Evolutionary conservation across 305 asterid genomes (phyloP), one percentile per base, ranked within the genome.

Genomic region (Plantago coronopus): DNA sequence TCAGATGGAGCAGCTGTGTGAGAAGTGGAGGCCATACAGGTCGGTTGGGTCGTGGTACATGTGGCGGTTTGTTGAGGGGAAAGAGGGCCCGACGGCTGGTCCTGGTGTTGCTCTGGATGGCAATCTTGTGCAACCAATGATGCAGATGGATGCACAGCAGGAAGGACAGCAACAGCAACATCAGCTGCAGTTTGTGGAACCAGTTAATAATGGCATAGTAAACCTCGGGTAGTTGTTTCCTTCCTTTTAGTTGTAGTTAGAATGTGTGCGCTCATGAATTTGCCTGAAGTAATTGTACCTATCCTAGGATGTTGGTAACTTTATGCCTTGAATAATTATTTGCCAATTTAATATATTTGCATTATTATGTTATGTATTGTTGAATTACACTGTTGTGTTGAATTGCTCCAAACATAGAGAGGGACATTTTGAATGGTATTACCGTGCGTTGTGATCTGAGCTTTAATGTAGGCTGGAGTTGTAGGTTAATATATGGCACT

Each of bases 21-120:
- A 85, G 79, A 93, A 85, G 68, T 89, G 98, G 97, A 84, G 70
- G 79, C 98, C 98, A 16, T 93, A 86, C 58, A 79, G 98, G 81
- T 83, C 97, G 0, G 94, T 90, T 29, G 98, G 96, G 67, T 87
- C 97, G 0, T 93, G 98, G 97, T 93, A 93, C 70, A 85, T 93
- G 98, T 87, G 98, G 97, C 76, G 95, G 80, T 69, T 85, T 38
- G 78, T 74, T 16, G 98, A 89, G 61, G 95, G 82, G 61, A 91
- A 87, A 72, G 91, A 85, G 48, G 63, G 87, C 15, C 79, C 81
- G 1, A 63, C 80, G 23, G 67, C 75, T 8, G 80, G 67, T 20
- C 70, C 81, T 18, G 71, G 79, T 9, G 74, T 64, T 48, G 47
- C 75, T 18, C 69, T 79, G 45, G 91, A 79, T 37, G 79, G 74